These are phyloP conservation scores for Phytophthora lateralis DNA, from an alignment of 352 stramenopile species.

Conservation along the genomic window DNA sequence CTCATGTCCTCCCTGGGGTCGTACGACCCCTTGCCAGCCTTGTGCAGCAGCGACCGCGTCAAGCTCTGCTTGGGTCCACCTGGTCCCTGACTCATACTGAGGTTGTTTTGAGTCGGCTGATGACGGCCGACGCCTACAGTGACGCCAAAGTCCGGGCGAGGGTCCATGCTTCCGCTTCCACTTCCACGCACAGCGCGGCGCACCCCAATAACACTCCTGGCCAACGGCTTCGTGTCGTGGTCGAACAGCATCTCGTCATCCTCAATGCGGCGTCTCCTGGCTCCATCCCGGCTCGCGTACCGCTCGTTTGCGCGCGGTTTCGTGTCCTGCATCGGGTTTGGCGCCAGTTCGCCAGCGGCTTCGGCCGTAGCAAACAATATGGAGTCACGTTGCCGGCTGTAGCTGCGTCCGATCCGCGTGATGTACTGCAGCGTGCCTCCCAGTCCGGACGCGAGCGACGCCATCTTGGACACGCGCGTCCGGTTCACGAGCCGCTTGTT, in stretches of 20 bases:
- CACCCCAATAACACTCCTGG: conserved; percentile 39
- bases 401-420: conserved; percentile 39
- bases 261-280: conserved; percentile 32
- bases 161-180: conserved; percentile 10
- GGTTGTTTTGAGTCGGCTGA: conserved; percentile 11
- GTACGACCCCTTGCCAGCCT: conserved; percentile 27
- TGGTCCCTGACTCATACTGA: conserved; percentile 39
- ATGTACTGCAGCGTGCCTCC: conserved; percentile 41
- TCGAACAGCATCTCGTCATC: conserved; percentile 38
- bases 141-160: conserved; percentile 24
- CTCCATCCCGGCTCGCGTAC: conserved; percentile 7
- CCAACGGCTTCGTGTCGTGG: conserved; percentile 38
- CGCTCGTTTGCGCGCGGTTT: conserved; percentile 30
- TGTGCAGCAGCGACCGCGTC: conserved; percentile 24
- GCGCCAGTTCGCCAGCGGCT: conserved; percentile 32
- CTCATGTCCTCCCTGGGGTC: conserved; percentile 38
- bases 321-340: conserved; percentile 38
- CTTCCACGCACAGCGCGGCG: conserved; percentile 26
- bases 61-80: conserved; percentile 27
- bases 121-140: conserved; percentile 20
- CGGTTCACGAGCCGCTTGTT: conserved; percentile 68
- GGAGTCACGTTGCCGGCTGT: conserved; percentile 47
- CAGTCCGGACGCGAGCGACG: conserved; percentile 44
- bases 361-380: conserved; percentile 45
- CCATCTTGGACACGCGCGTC: conserved; percentile 56